Percentiles rank a stretch among this genome's conserved stretches.
These are phyloP conservation scores for Geranium brycei DNA, from an alignment of 345 rosid genomes.

Conservation along the genomic window DNA sequence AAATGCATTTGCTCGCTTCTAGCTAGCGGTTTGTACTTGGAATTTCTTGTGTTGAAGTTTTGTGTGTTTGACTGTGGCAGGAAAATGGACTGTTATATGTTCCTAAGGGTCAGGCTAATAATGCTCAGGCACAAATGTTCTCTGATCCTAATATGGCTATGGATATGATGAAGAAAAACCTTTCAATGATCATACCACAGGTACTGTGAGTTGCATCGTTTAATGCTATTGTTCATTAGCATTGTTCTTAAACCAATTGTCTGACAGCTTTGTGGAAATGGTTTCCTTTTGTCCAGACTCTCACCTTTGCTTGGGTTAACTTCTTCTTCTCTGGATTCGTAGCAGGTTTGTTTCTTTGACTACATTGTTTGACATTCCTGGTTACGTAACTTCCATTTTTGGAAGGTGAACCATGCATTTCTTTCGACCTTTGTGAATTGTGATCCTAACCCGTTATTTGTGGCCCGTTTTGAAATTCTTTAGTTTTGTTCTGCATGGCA, in stretches of 20 bases:
- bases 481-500: neutral
- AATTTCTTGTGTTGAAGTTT: neutral
- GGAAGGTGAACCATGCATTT: neutral
- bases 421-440: too few relatives aligned
- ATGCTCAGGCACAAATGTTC: slow-evolving; percentile 96
- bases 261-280: neutral
- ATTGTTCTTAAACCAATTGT: neutral
- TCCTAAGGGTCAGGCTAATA: slow-evolving; percentile 70
- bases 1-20: neutral
- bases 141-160: slow-evolving; percentile 99
- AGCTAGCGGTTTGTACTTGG: neutral
- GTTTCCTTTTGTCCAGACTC: slow-evolving; percentile 49
- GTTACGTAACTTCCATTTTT: too few relatives aligned
- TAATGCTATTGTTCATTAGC: neutral
- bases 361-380: neutral
- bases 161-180: slow-evolving; percentile 99
- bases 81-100: slow-evolving; percentile 84
- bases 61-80: slow-evolving; percentile 24
- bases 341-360: slow-evolving; percentile 44
- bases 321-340: slow-evolving; percentile 99
- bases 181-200: slow-evolving; percentile 98
- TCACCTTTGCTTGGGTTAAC: slow-evolving; percentile 99
- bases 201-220: slow-evolving; percentile 18
- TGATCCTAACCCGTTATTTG: too few relatives aligned
- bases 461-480: too few relatives aligned